Evolutionary conservation across 2,329 filamentous ascomycete genomes (phyloP).

Genomic region (Emergomyces pasteurianus): DNA sequence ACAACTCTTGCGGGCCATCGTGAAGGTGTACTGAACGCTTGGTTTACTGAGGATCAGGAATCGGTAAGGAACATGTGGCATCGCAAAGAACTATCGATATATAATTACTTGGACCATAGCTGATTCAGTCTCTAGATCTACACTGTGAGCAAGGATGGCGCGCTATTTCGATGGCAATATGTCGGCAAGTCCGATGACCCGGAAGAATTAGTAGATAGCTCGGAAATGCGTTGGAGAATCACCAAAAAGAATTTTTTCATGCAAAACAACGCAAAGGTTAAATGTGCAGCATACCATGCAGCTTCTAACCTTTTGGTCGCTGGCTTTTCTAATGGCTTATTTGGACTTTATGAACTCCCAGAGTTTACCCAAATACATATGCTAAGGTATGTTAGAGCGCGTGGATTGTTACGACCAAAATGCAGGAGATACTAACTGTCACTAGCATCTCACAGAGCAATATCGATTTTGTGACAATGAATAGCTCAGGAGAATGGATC

Average conservation of each 20-base stretch:
- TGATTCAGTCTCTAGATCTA: slow-evolving; percentile 48
- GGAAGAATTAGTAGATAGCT: slow-evolving; percentile 48
- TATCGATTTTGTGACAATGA: slow-evolving; percentile 89
- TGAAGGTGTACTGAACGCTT: slow-evolving; percentile 84
- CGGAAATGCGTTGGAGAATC: slow-evolving; percentile 77
- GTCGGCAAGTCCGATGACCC: slow-evolving; percentile 49
- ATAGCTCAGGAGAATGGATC: slow-evolving; percentile 89
- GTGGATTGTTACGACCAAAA: slow-evolving; percentile 3
- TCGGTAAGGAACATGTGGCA: slow-evolving; percentile 33
- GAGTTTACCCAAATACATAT: slow-evolving; percentile 94
- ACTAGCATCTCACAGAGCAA: slow-evolving; percentile 87
- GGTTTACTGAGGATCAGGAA: slow-evolving; percentile 91
- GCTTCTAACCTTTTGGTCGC: slow-evolving; percentile 85
- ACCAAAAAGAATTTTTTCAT: slow-evolving; percentile 87
- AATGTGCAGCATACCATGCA: slow-evolving; percentile 82
- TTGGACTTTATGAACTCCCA: slow-evolving; percentile 89
- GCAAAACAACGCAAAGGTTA: slow-evolving; percentile 76
- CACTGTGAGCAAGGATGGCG: slow-evolving; percentile 94
- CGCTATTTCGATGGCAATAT: slow-evolving; percentile 89
- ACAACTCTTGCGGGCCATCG: slow-evolving; percentile 86
- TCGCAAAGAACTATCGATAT: not conserved
- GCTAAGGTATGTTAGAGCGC: slow-evolving; percentile 33
- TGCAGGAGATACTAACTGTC: slow-evolving; percentile 5
- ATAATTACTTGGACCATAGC: slow-evolving; percentile 1
- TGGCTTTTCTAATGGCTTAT: slow-evolving; percentile 88